These are phyloP conservation scores for Echinosophora koreensis DNA, from an alignment of 306 rosid species.

Conservation along the genomic window DNA sequence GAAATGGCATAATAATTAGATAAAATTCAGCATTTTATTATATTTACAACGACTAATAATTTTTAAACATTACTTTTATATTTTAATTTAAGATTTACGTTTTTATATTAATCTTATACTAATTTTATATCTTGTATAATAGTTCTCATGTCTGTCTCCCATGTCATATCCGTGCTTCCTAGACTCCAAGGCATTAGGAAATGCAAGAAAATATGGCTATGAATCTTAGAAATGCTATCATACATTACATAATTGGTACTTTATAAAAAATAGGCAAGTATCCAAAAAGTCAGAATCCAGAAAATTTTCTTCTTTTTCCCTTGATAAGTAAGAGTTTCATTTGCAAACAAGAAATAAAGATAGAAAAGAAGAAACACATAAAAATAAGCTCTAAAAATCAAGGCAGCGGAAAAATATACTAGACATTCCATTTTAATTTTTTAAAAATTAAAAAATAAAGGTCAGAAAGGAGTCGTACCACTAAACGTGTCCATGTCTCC, in stretches of 20 bases:
- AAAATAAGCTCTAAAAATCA: background rate
- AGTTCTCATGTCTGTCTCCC: no score
- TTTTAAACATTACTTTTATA: no score
- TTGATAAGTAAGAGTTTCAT: background rate
- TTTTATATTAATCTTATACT: no score
- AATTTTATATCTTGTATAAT: no score
- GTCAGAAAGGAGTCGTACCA: slow-evolving; percentile 53
- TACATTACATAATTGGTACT: background rate
- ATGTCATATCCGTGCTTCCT: no score
- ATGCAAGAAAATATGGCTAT: slow-evolving; percentile 2
- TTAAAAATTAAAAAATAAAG: no score
- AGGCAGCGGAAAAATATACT: background rate
- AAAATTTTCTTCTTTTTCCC: background rate
- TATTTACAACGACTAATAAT: no score
- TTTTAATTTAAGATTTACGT: no score
- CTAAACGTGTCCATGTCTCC: slow-evolving; percentile 78
- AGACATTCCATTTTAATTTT: background rate
- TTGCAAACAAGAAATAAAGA: slow-evolving; percentile 11
- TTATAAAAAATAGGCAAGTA: background rate
- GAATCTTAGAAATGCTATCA: slow-evolving; percentile 2
- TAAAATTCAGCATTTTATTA: no score
- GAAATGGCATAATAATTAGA: no score
- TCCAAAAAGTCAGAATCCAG: background rate
- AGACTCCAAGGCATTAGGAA: background rate
- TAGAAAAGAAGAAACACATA: background rate